phyloP scores from a whole-genome alignment of 352 stramenopile genomes.

The Globisporangium takayamanum region DNA sequence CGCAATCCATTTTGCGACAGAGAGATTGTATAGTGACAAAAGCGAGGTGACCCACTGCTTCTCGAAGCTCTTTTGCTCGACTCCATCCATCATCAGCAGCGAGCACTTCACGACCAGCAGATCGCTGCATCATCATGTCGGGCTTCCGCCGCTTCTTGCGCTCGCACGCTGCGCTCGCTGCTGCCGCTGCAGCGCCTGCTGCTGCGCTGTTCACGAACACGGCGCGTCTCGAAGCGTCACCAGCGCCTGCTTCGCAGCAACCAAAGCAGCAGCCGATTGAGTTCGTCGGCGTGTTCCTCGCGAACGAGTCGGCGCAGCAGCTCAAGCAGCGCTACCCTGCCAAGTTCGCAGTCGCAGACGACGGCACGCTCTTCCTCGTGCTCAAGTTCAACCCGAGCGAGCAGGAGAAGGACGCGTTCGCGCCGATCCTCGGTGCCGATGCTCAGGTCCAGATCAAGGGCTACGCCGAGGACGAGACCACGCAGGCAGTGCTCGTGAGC shows the following conservation, averaged over 20 bases:
- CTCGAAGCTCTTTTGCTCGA: too few species aligned
- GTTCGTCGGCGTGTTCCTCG: conserved; percentile 76
- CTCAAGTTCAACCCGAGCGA: conserved; percentile 72
- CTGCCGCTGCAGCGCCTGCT: conserved; percentile 15
- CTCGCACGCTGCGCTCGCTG: conserved; percentile 6
- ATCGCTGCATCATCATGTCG: neutral
- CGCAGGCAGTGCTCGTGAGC: conserved; percentile 58
- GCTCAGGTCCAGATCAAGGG: conserved; percentile 58
- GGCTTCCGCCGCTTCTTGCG: conserved; percentile 14
- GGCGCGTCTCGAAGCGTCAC: conserved; percentile 19
- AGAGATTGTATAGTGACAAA: too few species aligned
- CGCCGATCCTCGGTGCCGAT: conserved; percentile 50
- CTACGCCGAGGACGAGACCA: conserved; percentile 54
- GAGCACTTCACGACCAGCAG: neutral
- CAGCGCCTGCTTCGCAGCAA: neutral
- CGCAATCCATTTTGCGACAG: too few species aligned
- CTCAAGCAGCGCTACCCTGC: conserved; percentile 48
- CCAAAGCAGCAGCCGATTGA: conserved; percentile 31
- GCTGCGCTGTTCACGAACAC: conserved; percentile 12
- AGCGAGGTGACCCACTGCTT: too few species aligned
- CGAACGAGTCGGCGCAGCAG: conserved; percentile 39
- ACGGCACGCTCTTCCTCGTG: conserved; percentile 53
- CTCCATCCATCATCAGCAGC: too few species aligned
- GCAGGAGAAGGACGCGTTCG: conserved; percentile 68
- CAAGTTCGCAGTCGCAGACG: conserved; percentile 30